Base-by-base conservation (phyloP, 2,329 filamentous ascomycete genomes). In the Botrytis fabae region DNA sequence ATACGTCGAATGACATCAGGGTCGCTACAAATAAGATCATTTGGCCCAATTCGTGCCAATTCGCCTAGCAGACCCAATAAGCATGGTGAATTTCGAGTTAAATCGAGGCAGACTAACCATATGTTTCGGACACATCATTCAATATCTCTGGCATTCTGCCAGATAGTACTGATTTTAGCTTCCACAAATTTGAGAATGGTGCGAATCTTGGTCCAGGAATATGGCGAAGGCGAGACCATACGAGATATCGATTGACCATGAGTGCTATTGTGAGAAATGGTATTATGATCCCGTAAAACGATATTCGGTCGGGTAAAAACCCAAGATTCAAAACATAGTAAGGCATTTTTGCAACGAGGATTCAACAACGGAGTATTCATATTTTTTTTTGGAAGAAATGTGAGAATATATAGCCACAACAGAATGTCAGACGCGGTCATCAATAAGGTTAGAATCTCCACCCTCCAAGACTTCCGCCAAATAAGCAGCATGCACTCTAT, bases 1-100 rank as follows among this genome's bases (percentile, higher is more conserved):
- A 79, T 78, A n/a, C 75, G 72, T 40, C 74, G 73, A 12, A 77
- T 57, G 6, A 78, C 28, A 20, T 77, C 76, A 12, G 76, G 69
- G 32, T 76, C 74, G 40, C 73, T 74, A 6, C 74, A 77, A 16
- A 77, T 18, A 22, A 78, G 59, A 20, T 63, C 63, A 61, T 78
- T 77, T 22, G 77, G 77, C 20, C 74, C 76, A 65, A 77, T 71
- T 7, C 76, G 73, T 20, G 73, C 75, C 8, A 76, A 73, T 61
- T 77, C 74, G 35, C 74, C 74, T 22, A 74, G 18, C 35, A n/a
- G 38, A 44, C 6, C 54, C 7, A 40, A 54, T 28, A 14, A 54
- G 40, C 20, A 51, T 54, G 57, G 12, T 28, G 18, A 42, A 16
- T 28, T 42, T 28, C 3, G 8, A 28, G n/a, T 38, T 12, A 32